Evolutionary conservation across 2,329 filamentous ascomycete species (phyloP).

Genomic region (Stagonosporopsis rhizophila): DNA sequence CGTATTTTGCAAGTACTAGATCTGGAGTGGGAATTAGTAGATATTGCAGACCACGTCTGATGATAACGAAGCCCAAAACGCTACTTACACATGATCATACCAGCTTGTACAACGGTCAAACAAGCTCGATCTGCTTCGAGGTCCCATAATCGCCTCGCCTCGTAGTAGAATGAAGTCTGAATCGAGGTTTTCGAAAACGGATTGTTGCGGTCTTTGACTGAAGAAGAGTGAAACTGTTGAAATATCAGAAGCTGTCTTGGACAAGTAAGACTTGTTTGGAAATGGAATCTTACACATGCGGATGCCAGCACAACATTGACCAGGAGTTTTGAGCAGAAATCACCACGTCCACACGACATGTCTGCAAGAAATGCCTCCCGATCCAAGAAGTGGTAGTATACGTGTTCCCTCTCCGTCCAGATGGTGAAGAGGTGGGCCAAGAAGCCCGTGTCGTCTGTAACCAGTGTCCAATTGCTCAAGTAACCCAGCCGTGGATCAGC

Average conservation of each 20-base stretch:
- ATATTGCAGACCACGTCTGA: background rate
- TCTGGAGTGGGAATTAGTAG: slow-evolving; percentile 11
- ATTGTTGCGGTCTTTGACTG: slow-evolving; percentile 37
- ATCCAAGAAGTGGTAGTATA: slow-evolving; percentile 42
- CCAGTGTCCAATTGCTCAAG: slow-evolving; percentile 34
- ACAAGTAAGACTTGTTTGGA: background rate
- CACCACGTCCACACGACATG: slow-evolving; percentile 28
- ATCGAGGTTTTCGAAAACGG: slow-evolving; percentile 36
- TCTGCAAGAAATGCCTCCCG: slow-evolving; percentile 42
- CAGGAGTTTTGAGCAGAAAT: slow-evolving; percentile 42
- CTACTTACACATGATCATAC: slow-evolving; percentile 34
- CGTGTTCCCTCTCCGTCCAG: slow-evolving; percentile 38
- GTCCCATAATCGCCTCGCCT: slow-evolving; percentile 41
- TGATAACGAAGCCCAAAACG: too few relatives aligned
- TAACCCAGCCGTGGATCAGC: slow-evolving; percentile 30
- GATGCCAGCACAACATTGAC: slow-evolving; percentile 42
- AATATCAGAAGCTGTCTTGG: background rate
- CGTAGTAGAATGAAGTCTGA: slow-evolving; percentile 37
- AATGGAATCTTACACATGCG: slow-evolving; percentile 34
- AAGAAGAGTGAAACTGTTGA: slow-evolving; percentile 33
- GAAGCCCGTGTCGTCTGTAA: slow-evolving; percentile 28
- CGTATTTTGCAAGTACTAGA: slow-evolving; percentile 41
- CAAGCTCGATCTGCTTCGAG: slow-evolving; percentile 30
- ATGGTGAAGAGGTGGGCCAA: slow-evolving; percentile 32
- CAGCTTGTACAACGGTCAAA: slow-evolving; percentile 38